A percentile compares a stretch with the other conserved stretches of the same genome.
phyloP scores from a whole-genome alignment of 208 protist genomes.

The Leishmania aethiopica region DNA sequence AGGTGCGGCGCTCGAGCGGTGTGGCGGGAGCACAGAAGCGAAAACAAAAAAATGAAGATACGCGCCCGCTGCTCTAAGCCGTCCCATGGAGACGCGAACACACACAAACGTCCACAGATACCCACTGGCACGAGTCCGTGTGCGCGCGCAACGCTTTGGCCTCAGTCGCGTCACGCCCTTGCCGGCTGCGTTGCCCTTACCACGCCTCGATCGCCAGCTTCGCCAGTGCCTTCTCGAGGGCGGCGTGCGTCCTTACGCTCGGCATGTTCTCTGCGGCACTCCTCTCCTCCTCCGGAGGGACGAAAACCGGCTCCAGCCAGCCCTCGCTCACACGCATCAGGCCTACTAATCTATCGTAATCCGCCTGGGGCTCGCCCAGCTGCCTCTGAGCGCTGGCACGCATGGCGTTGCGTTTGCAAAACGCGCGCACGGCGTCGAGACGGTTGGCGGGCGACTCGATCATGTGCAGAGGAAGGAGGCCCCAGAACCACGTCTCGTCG shows the following conservation, averaged over 20 bases:
- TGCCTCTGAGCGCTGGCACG: slow-evolving; percentile 38
- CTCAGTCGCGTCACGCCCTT: background rate
- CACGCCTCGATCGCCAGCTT: slow-evolving; percentile 28
- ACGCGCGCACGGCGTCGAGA: slow-evolving; percentile 56
- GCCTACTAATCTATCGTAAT: slow-evolving; percentile 44
- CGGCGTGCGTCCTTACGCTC: slow-evolving; percentile 67
- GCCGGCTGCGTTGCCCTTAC: slow-evolving; percentile 6
- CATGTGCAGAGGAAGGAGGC: slow-evolving; percentile 80
- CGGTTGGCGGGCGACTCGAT: slow-evolving; percentile 52
- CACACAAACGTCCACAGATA: background rate
- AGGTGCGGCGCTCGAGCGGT: background rate
- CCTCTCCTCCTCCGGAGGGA: slow-evolving; percentile 30
- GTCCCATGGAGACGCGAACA: background rate
- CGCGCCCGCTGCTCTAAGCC: background rate
- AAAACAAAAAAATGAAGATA: background rate
- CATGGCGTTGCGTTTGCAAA: slow-evolving; percentile 77
- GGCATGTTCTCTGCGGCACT: slow-evolving; percentile 51
- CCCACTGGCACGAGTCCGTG: background rate
- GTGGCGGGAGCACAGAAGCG: background rate
- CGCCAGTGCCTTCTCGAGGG: slow-evolving; percentile 58
- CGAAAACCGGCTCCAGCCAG: slow-evolving; percentile 46
- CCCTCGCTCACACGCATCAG: slow-evolving; percentile 45
- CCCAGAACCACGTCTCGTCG: slow-evolving; percentile 83
- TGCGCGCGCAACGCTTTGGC: background rate
- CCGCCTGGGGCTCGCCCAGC: slow-evolving; percentile 13